These are phyloP conservation scores for Kurtzmaniella quercitrusa DNA, from an alignment of 1,139 yeast species.

Conservation along the genomic window DNA sequence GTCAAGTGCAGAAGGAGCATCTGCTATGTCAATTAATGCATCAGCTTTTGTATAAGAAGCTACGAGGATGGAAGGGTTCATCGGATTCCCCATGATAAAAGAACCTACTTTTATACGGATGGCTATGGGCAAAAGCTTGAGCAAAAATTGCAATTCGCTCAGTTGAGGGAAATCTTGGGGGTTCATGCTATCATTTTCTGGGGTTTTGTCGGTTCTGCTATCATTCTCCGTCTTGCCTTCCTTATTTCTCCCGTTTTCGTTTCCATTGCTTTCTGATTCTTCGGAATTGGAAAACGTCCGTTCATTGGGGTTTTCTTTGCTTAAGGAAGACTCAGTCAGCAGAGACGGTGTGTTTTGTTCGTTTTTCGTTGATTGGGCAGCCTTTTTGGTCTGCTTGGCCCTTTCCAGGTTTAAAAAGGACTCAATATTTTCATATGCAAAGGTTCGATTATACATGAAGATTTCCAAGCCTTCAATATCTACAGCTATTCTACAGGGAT, in stretches of 20 bases:
- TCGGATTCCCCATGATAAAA: constrained; percentile 70
- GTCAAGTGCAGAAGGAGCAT: constrained; percentile 51
- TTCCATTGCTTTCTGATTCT: constrained; percentile 8
- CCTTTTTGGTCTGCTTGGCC: neutral
- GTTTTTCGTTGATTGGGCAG: neutral
- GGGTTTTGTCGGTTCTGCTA: neutral
- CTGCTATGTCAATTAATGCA: constrained; percentile 58
- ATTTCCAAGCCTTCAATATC: constrained; percentile 75
- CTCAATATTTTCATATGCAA: constrained; percentile 68
- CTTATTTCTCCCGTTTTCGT: neutral
- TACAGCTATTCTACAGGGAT: constrained; percentile 59
- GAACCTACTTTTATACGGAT: constrained; percentile 64
- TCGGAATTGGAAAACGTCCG: constrained; percentile 11
- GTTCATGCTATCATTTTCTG: neutral
- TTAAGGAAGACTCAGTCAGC: neutral
- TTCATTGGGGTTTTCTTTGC: constrained; percentile 8
- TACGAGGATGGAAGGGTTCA: constrained; percentile 70
- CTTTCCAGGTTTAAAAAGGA: constrained; percentile 32
- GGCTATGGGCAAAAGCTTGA: constrained; percentile 54
- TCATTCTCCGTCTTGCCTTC: neutral
- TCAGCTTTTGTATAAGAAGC: constrained; percentile 52
- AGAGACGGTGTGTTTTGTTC: neutral
- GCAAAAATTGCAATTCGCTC: constrained; percentile 17
- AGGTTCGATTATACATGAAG: constrained; percentile 73
- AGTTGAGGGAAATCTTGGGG: constrained; percentile 2